These are phyloP conservation scores for Cardiospermum halicacabum DNA, from an alignment of 345 rosid genomes.

Conservation along the genomic window DNA sequence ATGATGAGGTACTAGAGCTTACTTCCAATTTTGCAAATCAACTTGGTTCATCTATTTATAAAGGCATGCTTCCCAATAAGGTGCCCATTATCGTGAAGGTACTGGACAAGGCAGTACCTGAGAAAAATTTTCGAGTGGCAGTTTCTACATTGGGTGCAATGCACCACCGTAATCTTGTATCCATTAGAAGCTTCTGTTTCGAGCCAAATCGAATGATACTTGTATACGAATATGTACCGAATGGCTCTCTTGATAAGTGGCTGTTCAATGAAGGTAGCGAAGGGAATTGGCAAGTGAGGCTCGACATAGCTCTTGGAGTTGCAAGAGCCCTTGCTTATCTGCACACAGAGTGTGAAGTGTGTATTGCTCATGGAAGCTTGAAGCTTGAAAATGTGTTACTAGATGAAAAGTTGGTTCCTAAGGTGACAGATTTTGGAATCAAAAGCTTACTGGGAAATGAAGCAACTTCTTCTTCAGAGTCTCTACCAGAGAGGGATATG, in stretches of 20 bases:
- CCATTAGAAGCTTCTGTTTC: constrained; percentile 33
- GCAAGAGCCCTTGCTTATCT: constrained; percentile 38
- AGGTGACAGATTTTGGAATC: constrained; percentile 33
- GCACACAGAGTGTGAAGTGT: constrained; percentile 29
- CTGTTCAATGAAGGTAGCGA: constrained; percentile 16
- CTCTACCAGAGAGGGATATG: constrained; percentile 26
- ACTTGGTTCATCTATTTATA: constrained; percentile 28
- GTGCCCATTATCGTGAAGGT: constrained; percentile 22
- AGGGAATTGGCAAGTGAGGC: constrained; percentile 26
- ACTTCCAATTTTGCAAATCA: constrained; percentile 16
- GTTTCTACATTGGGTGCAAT: constrained; percentile 32
- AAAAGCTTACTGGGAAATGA: constrained; percentile 19
- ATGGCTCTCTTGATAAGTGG: constrained; percentile 32
- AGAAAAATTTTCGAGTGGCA: constrained; percentile 26
- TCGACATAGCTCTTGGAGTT: constrained; percentile 35
- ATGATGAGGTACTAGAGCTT: constrained; percentile 26
- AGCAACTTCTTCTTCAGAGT: constrained; percentile 29
- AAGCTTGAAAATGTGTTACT: constrained; percentile 34
- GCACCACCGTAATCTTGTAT: constrained; percentile 35
- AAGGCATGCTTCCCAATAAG: constrained; percentile 24
- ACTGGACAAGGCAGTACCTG: constrained; percentile 15
- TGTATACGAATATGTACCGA: constrained; percentile 20
- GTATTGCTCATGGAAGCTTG: constrained; percentile 33
- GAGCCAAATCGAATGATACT: constrained; percentile 20
- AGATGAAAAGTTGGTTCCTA: constrained; percentile 29